Percentiles rank a stretch among this genome's conserved stretches.
These are phyloP conservation scores for Aspergillus sp. DNA, from an alignment of 2,329 filamentous ascomycete genomes.

Conservation along the genomic window DNA sequence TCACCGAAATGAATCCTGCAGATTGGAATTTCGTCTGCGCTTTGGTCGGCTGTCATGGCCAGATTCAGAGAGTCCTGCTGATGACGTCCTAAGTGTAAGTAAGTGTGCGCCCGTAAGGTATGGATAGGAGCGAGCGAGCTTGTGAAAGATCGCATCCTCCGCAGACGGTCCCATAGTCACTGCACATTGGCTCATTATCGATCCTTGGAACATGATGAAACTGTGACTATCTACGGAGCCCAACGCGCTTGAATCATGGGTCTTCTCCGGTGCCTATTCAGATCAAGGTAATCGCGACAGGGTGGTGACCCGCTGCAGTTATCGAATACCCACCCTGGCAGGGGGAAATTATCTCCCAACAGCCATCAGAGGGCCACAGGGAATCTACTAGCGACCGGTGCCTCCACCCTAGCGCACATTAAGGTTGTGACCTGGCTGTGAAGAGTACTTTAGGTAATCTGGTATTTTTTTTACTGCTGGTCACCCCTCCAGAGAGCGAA, in stretches of 20 bases:
- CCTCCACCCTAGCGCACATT: slow-evolving; percentile 1
- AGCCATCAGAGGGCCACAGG: background rate
- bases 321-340: background rate
- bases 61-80: background rate
- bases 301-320: background rate
- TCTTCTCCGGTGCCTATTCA: background rate
- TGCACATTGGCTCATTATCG: no score
- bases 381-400: background rate
- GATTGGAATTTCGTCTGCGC: slow-evolving; percentile 1
- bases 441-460: background rate
- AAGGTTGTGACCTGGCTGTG: slow-evolving; percentile 6
- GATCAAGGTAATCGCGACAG: background rate
- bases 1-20: background rate
- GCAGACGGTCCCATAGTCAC: no score
- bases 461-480: background rate
- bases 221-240: background rate
- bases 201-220: no score
- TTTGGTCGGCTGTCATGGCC: slow-evolving; percentile 4
- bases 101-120: background rate
- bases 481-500: background rate
- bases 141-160: background rate
- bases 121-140: background rate
- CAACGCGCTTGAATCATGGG: background rate
- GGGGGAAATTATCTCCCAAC: background rate
- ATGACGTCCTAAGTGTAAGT: background rate